Percentiles rank a stretch among this genome's conserved stretches.
These are phyloP conservation scores for Tuber calosporum DNA, from an alignment of 495 filamentous ascomycete species.

Conservation along the genomic window DNA sequence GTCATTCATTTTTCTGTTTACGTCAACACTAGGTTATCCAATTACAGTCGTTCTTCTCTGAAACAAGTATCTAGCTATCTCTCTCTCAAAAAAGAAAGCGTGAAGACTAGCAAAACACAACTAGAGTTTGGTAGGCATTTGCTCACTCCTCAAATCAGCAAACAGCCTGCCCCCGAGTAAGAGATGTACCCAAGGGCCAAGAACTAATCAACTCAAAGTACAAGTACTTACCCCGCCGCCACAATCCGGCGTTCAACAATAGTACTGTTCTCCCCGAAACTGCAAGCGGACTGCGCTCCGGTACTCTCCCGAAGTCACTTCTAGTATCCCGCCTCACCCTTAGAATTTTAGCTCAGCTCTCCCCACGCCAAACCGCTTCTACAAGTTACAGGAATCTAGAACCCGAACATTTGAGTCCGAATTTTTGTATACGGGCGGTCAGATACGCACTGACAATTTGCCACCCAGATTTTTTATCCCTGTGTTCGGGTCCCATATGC, in stretches of 20 bases:
- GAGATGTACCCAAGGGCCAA: background rate
- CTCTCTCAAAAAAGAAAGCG: background rate
- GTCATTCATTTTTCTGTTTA: background rate
- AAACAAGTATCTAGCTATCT: background rate
- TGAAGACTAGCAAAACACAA: background rate
- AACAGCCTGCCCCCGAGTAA: no score
- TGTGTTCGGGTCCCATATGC: no score
- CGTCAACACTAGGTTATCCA: background rate
- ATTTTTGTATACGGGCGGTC: no score
- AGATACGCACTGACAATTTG: no score
- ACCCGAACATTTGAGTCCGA: no score
- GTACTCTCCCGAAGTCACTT: background rate
- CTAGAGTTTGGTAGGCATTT: background rate
- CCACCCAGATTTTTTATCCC: no score
- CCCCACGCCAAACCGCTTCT: background rate
- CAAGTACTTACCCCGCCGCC: background rate
- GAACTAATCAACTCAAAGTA: background rate
- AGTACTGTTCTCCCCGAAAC: background rate
- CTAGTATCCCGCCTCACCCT: background rate
- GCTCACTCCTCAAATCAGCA: background rate
- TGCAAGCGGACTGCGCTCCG: background rate
- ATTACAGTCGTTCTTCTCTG: background rate
- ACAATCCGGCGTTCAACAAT: background rate
- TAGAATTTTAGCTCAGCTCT: background rate
- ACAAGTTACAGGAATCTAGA: no score